Evolutionary conservation across 2,329 filamentous ascomycete genomes (phyloP).

Genomic region (Talaromyces sp.): DNA sequence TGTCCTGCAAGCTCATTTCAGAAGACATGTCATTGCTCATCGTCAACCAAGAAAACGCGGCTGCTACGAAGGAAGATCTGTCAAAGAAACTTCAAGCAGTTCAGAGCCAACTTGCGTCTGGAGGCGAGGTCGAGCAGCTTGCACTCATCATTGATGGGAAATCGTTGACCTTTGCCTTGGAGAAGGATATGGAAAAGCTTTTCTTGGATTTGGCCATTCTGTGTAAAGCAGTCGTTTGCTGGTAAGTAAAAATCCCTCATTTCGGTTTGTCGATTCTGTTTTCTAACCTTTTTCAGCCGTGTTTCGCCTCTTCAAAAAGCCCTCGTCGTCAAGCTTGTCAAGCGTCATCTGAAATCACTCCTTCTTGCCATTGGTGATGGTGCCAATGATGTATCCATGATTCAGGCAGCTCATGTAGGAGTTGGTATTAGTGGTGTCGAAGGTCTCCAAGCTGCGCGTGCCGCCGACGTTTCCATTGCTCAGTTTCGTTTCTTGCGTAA

Average conservation of each 20-base stretch:
- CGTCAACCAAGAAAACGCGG: constrained; percentile 80
- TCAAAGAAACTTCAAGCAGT: constrained; percentile 92
- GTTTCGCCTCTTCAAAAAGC: constrained; percentile 97
- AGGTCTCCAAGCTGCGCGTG: constrained; percentile 91
- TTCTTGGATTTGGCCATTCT: constrained; percentile 90
- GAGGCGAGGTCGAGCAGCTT: constrained; percentile 65
- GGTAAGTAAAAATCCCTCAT: constrained; percentile 35
- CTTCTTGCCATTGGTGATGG: constrained; percentile 94
- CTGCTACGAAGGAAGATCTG: constrained; percentile 78
- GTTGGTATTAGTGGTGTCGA: constrained; percentile 96
- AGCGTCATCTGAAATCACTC: constrained; percentile 85
- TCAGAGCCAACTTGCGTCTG: constrained; percentile 65
- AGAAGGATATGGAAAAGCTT: constrained; percentile 86
- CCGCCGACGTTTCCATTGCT: constrained; percentile 89
- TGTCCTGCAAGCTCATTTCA: constrained; percentile 97
- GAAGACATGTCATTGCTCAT: constrained; percentile 99
- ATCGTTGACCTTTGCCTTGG: constrained; percentile 85
- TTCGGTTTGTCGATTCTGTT: background rate
- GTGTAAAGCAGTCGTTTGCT: constrained; percentile 98
- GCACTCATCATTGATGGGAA: constrained; percentile 95
- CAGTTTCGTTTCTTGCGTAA: constrained; percentile 96
- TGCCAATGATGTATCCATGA: constrained; percentile 99
- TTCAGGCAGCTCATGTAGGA: constrained; percentile 95
- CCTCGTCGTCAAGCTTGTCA: constrained; percentile 95
- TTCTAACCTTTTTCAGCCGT: constrained; percentile 52